Conservation (phyloP, 176 grass and related monocot species). For the Zoysia pacifica region DNA sequence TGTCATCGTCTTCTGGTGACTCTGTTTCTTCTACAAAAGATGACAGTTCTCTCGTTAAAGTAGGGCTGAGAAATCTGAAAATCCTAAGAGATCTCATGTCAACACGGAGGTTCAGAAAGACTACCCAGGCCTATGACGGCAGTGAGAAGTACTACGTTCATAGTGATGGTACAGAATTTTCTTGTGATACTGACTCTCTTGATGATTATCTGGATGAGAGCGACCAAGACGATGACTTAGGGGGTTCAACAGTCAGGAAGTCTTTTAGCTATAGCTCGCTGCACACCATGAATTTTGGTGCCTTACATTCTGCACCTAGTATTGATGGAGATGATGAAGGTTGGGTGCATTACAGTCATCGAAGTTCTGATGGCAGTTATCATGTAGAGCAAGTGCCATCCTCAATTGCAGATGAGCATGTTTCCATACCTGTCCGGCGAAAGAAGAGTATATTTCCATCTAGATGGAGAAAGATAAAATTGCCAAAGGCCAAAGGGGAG, state of each 20-base stretch:
- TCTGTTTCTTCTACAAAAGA: conserved; percentile 68
- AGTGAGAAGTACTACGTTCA: conserved; percentile 70
- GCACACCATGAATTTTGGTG: conserved; percentile 69
- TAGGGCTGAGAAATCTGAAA: conserved; percentile 82
- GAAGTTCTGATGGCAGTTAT: conserved; percentile 70
- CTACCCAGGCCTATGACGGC: conserved; percentile 61
- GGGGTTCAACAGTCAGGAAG: conserved; percentile 62
- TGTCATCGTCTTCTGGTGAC: conserved; percentile 68
- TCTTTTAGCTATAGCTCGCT: conserved; percentile 93
- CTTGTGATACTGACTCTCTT: conserved; percentile 73
- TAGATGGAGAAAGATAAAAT: conserved; percentile 87
- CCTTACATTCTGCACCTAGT: conserved; percentile 53
- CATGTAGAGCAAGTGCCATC: conserved; percentile 49
- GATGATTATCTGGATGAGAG: conserved; percentile 67
- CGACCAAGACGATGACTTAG: conserved; percentile 57
- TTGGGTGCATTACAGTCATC: conserved; percentile 84
- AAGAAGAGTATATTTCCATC: conserved; percentile 82
- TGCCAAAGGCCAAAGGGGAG: conserved; percentile 79
- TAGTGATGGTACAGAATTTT: conserved; percentile 66
- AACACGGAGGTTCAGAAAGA: conserved; percentile 62
- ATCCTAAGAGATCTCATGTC: conserved; percentile 73
- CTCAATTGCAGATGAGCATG: conserved; percentile 46
- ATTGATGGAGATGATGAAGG: conserved; percentile 74
- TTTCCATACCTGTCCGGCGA: conserved; percentile 35
- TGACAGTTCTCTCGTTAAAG: conserved; percentile 81